Evolutionary conservation across 179 eudicot genomes (phyloP), one percentile per base, ranked within the genome.

Genomic region (Beta macrorhiza): DNA sequence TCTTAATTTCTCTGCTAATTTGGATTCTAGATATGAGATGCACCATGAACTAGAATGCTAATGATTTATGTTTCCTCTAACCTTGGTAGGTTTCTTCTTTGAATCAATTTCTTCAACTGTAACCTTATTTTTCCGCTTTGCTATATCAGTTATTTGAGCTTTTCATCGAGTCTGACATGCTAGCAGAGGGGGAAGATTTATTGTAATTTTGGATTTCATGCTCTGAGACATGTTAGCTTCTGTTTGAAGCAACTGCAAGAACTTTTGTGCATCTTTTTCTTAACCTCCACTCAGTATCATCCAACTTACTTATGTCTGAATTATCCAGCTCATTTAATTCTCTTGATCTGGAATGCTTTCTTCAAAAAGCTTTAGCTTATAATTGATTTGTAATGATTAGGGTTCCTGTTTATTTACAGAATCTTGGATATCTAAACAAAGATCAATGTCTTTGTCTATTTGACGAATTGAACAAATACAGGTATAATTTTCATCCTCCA

Each of bases 401-500:
- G 6, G 2, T 44, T 75, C 67, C 47, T 67, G 51, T 72, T 83
- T 80, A 70, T 83, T 76, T 75, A 65, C 90, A 93, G 97, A 73
- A 85, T 64, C 81, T 52, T 86, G 93, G 90, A 80, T 88, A 65
- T 88, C 88, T 97, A 45, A 17, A 97, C 87, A 88, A 92, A 78
- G 85, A 88, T 1, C 98, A 97, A 78, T 97, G 97, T 79, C 85
- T 87, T 64, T 83, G 59, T 57, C 85, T 97, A 81, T 97, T 97
- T 82, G 97, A 91, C 67, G 99, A 95, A 83, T 89, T 97, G 64
- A 93, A 92, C 83, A 91, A 83, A 65, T 94, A 97, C 97, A 93
- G 99, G 99, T 95, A 83, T n/a, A 75, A 49, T 75, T 71, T 74
- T 4, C 47, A 64, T 51, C 32, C 59, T 12, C 55, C 73, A 58